Evolutionary conservation across 2,329 filamentous ascomycete species (phyloP), one percentile per base, ranked within the genome.

Genomic region (Calonectria pseudoreteaudii): DNA sequence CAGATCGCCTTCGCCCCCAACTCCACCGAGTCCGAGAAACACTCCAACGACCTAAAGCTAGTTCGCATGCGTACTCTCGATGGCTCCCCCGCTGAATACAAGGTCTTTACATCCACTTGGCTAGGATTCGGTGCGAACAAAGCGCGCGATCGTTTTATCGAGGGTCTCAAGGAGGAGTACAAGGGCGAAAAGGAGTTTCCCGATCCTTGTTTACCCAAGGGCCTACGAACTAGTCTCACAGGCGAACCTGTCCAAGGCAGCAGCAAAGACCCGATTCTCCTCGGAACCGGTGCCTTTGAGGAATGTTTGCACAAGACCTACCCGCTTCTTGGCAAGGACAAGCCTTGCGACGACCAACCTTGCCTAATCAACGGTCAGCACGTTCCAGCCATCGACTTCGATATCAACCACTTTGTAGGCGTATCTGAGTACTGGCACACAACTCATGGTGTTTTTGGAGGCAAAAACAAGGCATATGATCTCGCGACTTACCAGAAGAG

Each of bases 391-490:
- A 98, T 99, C 76, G 97, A 99, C 83, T 99, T 98, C 81, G 93
- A 97, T 75, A 93, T 98, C 44, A 99, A 99, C 80, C 97, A 98
- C 83, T 99, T 99, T 81, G 93, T 99, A 34, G 97, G 97, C 14
- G 96, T 99, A 4, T 98, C 96, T 1, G 97, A 99, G 82, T 99
- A 98, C 85, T 99, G 97, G 96, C 97, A 99, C 84, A 98, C 96
- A 0, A 99, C 97, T 0, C 97, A 99, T 80, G 95, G 97, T 69
- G 93, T 98, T 2, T 98, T 99, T 79, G 92, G 92, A 5, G 92
- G 94, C 76, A 90, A 91, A 74, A 93, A 94, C 77, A 94, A 95
- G 78, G 92, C 94, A 0, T 99, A 98, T 83, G 95, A 98, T 81
- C 94, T 98, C 78, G 91, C 93, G 74, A 95, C 94, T 0, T 99